A percentile compares a stretch with the other conserved stretches of the same genome.
These are phyloP conservation scores for Polyporus tsugae DNA, from an alignment of 1,284 basidiomycete species.

Conservation along the genomic window DNA sequence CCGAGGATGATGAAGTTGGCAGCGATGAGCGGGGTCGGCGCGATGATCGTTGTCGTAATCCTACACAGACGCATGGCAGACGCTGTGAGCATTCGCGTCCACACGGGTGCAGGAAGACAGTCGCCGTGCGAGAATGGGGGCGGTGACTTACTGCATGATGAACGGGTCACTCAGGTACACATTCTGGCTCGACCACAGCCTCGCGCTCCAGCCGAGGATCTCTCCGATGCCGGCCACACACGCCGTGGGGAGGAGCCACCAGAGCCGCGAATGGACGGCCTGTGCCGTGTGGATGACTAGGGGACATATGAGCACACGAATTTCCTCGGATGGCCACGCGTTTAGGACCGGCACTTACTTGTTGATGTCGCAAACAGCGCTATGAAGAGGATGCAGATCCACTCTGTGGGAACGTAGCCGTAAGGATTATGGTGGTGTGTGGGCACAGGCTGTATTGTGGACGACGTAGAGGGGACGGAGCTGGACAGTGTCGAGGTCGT, in stretches of 20 bases:
- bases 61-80: conserved; percentile 32
- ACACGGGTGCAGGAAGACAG: too few relatives aligned
- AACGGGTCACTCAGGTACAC: conserved; percentile 34
- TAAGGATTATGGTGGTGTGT: conserved; percentile 29
- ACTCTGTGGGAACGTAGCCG: conserved; percentile 43
- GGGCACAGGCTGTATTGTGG: not conserved
- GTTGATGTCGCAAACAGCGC: conserved; percentile 41
- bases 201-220: conserved; percentile 48
- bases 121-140: not conserved
- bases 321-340: not conserved
- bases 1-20: conserved; percentile 59
- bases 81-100: not conserved
- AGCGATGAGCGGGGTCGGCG: conserved; percentile 57
- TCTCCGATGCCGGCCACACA: conserved; percentile 46
- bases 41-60: conserved; percentile 51
- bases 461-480: not conserved
- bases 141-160: conserved; percentile 53
- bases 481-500: not conserved
- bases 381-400: conserved; percentile 42
- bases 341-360: conserved; percentile 29
- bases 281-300: conserved; percentile 45
- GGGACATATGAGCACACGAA: not conserved
- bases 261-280: conserved; percentile 41
- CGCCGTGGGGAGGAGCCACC: conserved; percentile 48
- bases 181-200: conserved; percentile 45